Percentiles rank a stretch among this genome's conserved stretches.
phyloP scores from a whole-genome alignment of 768 basidiomycete species.

The Pleurotus tuber-regium region DNA sequence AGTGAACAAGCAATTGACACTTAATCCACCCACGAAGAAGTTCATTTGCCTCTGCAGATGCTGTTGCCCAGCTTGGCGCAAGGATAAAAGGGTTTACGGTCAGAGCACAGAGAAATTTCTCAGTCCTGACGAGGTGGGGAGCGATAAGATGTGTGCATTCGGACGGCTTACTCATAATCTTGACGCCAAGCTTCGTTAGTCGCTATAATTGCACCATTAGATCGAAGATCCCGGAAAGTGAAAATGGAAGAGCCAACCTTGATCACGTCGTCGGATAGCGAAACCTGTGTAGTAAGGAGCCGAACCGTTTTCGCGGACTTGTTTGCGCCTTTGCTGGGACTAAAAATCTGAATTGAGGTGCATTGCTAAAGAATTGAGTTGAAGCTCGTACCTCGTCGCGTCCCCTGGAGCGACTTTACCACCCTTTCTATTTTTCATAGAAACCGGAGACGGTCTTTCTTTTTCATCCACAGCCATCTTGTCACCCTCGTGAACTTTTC shows the following conservation, averaged over 20 bases:
- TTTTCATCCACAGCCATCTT: slow-evolving; percentile 22
- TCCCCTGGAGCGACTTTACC: too few species aligned
- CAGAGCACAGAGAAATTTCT: slow-evolving; percentile 84
- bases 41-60: slow-evolving; percentile 50
- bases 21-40: slow-evolving; percentile 56
- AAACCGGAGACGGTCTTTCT: too few species aligned
- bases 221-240: neutral
- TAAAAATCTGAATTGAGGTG: neutral
- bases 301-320: slow-evolving; percentile 29
- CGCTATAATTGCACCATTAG: slow-evolving; percentile 35
- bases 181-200: slow-evolving; percentile 64
- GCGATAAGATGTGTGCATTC: slow-evolving; percentile 83
- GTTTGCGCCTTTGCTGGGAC: neutral
- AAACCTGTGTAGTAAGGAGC: slow-evolving; percentile 69
- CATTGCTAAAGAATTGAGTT: too few species aligned
- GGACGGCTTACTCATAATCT: slow-evolving; percentile 51
- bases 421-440: too few species aligned
- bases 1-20: neutral
- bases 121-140: slow-evolving; percentile 70
- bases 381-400: too few species aligned
- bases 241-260: slow-evolving; percentile 42
- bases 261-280: slow-evolving; percentile 50
- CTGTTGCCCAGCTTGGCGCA: slow-evolving; percentile 64
- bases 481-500: slow-evolving; percentile 13
- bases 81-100: slow-evolving; percentile 61